Evolutionary conservation across 768 basidiomycete species (phyloP).

Genomic region (Daedaleopsis sinensis): DNA sequence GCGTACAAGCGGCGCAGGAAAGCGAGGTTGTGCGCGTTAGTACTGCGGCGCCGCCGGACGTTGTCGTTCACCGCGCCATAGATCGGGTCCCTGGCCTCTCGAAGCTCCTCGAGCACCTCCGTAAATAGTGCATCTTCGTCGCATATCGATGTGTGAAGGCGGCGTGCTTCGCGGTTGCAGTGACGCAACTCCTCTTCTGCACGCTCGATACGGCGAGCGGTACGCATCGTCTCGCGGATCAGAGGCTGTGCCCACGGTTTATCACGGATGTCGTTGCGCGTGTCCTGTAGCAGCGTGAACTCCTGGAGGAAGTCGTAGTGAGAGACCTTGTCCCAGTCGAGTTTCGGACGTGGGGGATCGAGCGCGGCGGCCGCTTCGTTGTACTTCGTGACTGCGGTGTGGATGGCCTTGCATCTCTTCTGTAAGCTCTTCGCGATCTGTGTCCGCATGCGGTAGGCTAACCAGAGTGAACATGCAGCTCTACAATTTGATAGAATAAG

Average conservation of each 20-base stretch:
- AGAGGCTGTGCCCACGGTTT: constrained; percentile 31
- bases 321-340: constrained; percentile 31
- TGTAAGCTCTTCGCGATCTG: constrained; percentile 37
- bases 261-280: constrained; percentile 26
- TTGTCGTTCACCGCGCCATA: constrained; percentile 7
- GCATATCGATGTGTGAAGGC: constrained; percentile 29
- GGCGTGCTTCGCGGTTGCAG: constrained; percentile 28
- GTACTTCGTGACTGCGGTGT: constrained; percentile 32
- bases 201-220: constrained; percentile 21
- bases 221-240: constrained; percentile 27
- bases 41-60: background rate
- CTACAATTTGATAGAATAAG: too few relatives aligned
- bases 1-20: constrained; percentile 14
- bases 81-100: background rate
- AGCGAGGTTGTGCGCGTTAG: constrained; percentile 10
- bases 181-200: constrained; percentile 31
- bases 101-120: constrained; percentile 1
- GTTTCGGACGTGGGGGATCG: constrained; percentile 21
- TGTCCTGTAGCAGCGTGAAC: constrained; percentile 33
- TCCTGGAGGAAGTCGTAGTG: constrained; percentile 35
- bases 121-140: constrained; percentile 23
- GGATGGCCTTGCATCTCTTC: constrained; percentile 27
- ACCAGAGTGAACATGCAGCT: background rate
- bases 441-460: constrained; percentile 34
- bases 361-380: constrained; percentile 32